A percentile compares a stretch with the other conserved stretches of the same genome.
These are phyloP conservation scores for Aspergillus proliferans DNA, from an alignment of 2,329 filamentous ascomycete species.

Conservation along the genomic window DNA sequence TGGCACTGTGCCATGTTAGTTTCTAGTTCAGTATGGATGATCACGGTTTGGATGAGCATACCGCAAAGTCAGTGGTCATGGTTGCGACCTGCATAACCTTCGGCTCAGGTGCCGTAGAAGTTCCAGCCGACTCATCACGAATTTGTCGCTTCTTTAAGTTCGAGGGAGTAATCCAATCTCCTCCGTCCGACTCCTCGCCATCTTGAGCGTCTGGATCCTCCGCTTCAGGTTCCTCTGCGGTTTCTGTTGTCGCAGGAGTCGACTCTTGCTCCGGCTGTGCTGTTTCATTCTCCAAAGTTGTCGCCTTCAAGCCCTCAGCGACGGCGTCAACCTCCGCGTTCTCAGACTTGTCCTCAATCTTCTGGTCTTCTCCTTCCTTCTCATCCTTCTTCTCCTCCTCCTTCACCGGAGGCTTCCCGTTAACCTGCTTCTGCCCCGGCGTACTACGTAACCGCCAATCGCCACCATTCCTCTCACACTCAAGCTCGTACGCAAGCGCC, in stretches of 20 bases:
- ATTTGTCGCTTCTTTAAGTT: constrained; percentile 83
- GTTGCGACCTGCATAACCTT: constrained; percentile 78
- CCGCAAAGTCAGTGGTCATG: constrained; percentile 90
- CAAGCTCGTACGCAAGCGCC: constrained; percentile 88
- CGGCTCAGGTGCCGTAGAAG: constrained; percentile 47
- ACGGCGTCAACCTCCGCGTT: constrained; percentile 23
- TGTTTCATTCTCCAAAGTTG: constrained; percentile 23
- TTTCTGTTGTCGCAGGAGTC: constrained; percentile 4
- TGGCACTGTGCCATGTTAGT: constrained; percentile 45
- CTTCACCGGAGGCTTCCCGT: constrained; percentile 58
- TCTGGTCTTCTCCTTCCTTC: constrained; percentile 20
- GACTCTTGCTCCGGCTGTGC: constrained; percentile 16
- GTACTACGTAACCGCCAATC: constrained; percentile 75
- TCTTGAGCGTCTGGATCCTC: constrained; percentile 23
- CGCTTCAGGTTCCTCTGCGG: constrained; percentile 18
- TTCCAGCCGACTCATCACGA: constrained; percentile 51
- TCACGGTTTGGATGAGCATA: constrained; percentile 42
- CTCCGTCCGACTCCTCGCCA: constrained; percentile 44
- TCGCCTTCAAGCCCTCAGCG: constrained; percentile 21
- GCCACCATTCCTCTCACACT: constrained; percentile 82
- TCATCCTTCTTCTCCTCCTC: constrained; percentile 30
- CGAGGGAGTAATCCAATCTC: constrained; percentile 88
- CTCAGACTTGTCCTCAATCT: constrained; percentile 14
- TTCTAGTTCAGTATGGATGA: constrained; percentile 5
- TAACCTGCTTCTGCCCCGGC: constrained; percentile 72